Evolutionary conservation across 306 rosid species (phyloP).

Genomic region (Lathyrus sativus): DNA sequence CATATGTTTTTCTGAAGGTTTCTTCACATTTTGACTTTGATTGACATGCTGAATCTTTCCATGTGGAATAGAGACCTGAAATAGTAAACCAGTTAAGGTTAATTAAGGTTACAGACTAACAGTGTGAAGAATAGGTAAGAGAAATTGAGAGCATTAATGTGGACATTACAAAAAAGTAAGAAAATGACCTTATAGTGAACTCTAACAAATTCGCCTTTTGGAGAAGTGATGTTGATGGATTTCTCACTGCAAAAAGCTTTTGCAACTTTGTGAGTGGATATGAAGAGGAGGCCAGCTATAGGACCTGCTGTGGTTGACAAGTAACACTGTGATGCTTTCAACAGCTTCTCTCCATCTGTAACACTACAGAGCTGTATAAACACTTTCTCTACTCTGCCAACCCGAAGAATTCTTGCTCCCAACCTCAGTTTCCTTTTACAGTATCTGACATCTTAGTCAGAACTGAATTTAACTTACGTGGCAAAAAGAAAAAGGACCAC

Average conservation of each 20-base stretch:
- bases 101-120: no score
- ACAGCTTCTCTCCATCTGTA: slow-evolving; percentile 62
- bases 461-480: slow-evolving; percentile 46
- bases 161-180: no score
- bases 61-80: slow-evolving; percentile 8
- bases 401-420: slow-evolving; percentile 68
- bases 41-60: slow-evolving; percentile 24
- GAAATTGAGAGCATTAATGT: no score
- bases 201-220: slow-evolving; percentile 53
- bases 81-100: no score
- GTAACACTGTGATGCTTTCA: slow-evolving; percentile 69
- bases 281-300: slow-evolving; percentile 78
- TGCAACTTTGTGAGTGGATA: slow-evolving; percentile 70
- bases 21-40: slow-evolving; percentile 14
- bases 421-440: slow-evolving; percentile 68
- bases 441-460: slow-evolving; percentile 63
- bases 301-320: slow-evolving; percentile 88
- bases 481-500: slow-evolving; percentile 22
- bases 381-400: slow-evolving; percentile 68
- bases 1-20: slow-evolving; percentile 25
- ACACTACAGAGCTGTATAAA: slow-evolving; percentile 56
- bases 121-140: no score
- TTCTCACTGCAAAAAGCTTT: slow-evolving; percentile 82
- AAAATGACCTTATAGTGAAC: slow-evolving; percentile 48
- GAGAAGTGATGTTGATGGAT: slow-evolving; percentile 59